A percentile compares a stretch with the other conserved stretches of the same genome.
These are phyloP conservation scores for Elaphomyces granulatus DNA, from an alignment of 495 filamentous ascomycete species.

Conservation along the genomic window DNA sequence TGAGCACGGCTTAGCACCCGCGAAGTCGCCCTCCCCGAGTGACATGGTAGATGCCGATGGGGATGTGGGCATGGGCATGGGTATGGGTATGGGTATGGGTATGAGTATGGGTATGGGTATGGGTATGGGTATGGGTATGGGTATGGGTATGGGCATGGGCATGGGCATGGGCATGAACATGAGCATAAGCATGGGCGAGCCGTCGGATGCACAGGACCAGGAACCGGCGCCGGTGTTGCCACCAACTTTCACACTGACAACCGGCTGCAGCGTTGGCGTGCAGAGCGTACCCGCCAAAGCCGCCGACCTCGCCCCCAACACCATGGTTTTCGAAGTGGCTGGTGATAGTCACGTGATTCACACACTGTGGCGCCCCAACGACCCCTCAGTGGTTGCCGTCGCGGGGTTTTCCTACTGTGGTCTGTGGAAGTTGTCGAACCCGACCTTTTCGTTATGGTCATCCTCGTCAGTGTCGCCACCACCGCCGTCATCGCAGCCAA, in stretches of 20 bases:
- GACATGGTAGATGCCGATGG: constrained; percentile 27
- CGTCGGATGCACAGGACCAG: constrained; percentile 14
- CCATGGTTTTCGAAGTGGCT: constrained; percentile 44
- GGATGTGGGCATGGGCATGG: constrained; percentile 22
- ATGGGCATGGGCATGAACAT: too few species aligned
- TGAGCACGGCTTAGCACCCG: constrained; percentile 36
- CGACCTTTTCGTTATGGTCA: neutral
- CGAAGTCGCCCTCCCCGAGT: constrained; percentile 10
- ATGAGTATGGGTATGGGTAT: neutral
- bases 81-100: too few species aligned
- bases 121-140: neutral
- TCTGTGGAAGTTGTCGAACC: constrained; percentile 52
- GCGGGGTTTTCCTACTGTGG: constrained; percentile 68
- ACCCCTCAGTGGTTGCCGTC: constrained; percentile 59
- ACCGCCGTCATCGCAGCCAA: constrained; percentile 16
- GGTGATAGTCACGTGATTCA: constrained; percentile 52
- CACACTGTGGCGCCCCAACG: constrained; percentile 61
- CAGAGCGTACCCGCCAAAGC: constrained; percentile 41
- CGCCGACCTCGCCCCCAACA: constrained; percentile 52
- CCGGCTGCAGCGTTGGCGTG: constrained; percentile 54
- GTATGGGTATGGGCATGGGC: too few species aligned
- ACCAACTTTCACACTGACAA: constrained; percentile 44
- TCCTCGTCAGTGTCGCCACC: too few species aligned
- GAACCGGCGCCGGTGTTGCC: constrained; percentile 21
- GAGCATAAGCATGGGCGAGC: constrained; percentile 27